Percentiles rank a stretch among this genome's conserved stretches.
These are phyloP conservation scores for Sphagnum fallax DNA, from an alignment of 228 moss, liverwort and hornwort species.

Conservation along the genomic window DNA sequence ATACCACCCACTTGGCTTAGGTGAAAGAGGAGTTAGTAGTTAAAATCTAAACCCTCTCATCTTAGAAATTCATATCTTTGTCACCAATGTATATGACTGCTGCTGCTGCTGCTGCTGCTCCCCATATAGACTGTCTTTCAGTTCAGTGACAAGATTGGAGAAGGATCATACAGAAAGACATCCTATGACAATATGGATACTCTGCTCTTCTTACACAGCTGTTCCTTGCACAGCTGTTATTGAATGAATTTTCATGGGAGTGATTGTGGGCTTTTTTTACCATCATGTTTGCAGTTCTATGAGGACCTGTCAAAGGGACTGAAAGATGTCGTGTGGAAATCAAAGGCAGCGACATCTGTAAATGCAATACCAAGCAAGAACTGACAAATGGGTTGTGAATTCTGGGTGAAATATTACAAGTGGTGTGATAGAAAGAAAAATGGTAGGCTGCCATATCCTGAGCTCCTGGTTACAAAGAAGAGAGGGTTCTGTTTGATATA, in stretches of 20 bases:
- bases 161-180: not conserved
- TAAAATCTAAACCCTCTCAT: not conserved
- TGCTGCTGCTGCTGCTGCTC: too few species aligned
- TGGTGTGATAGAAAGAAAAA: too few species aligned
- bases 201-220: too few species aligned
- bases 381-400: too few species aligned
- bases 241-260: not conserved
- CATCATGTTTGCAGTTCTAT: constrained; percentile 33
- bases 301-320: constrained; percentile 44
- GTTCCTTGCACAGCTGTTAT: not conserved
- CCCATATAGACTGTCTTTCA: too few species aligned
- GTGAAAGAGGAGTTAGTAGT: not conserved
- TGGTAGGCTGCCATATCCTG: too few species aligned
- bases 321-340: constrained; percentile 53
- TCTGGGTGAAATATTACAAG: too few species aligned
- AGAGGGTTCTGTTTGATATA: too few species aligned
- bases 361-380: too few species aligned
- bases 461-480: too few species aligned
- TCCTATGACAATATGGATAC: not conserved
- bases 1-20: not conserved
- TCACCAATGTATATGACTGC: too few species aligned
- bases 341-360: constrained; percentile 20
- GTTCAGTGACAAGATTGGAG: not conserved
- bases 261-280: not conserved
- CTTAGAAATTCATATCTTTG: too few species aligned